Base-by-base conservation (phyloP, 2,329 filamentous ascomycete species). In the Amesomyces nigricolor region DNA sequence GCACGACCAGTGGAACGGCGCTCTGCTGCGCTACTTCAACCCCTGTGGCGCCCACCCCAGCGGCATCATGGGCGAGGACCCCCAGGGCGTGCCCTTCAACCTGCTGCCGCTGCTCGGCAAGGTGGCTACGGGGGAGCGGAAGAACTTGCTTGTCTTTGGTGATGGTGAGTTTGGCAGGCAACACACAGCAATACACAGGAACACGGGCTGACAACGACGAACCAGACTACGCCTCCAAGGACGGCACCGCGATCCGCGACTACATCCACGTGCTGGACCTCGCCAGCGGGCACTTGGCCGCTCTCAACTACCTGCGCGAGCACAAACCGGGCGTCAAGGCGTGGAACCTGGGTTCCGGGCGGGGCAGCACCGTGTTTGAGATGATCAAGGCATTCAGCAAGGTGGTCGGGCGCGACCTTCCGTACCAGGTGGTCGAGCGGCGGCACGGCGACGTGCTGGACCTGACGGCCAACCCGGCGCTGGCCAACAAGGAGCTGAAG, bases 41-140 rank as follows among this genome's bases (percentile, higher is more conserved):
- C 94, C 94, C 30, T 90, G 88, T 56, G 94, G 94, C 66, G 87
- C 91, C 54, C 94, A 99, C 73, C 94, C 95, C 47, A 92, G 84
- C 66, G 95, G 94, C 55, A 85, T 99, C 72, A 96, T 99, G 91
- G 94, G 94, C 64, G 94, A 99, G 77, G 94, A 99, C 73, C 94
- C 94, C 45, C 87, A 95, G 71, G 94, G 94, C 57, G 83, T 96
- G 19, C 94, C 94, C 1, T 97, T 90, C 80, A 99, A 99, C 77
- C 80, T 99, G 61, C 83, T 99, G 43, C 94, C 94, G 16, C 79
- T 99, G 58, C 82, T 99, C 22, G 94, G 92, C 54, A 91, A 97
- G 77, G 94, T 99, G 44, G 94, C 94, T 13, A 95, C 94, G 30
- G 94, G 94, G 65, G 91, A 96, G 70, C 83, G 92, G 62, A 89